These are phyloP conservation scores for Geosmithia flava DNA, from an alignment of 2,329 filamentous ascomycete species.

Conservation along the genomic window DNA sequence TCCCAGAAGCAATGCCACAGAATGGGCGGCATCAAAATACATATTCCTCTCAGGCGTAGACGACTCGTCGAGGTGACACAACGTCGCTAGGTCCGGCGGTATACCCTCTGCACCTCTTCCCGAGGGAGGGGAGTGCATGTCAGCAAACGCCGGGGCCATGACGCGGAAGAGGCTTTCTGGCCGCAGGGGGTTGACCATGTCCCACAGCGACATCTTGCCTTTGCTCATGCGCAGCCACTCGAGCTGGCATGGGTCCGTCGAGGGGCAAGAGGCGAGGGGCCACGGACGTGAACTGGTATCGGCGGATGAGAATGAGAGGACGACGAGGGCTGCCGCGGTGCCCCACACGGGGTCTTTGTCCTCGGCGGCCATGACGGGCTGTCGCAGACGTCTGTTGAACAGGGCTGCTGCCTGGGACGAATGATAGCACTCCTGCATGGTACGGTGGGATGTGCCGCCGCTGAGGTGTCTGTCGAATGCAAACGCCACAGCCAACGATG, in stretches of 20 bases:
- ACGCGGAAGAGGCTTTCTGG: constrained; percentile 19
- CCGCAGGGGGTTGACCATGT: constrained; percentile 18
- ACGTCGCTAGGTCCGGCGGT: constrained; percentile 7
- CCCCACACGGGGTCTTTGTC: constrained; percentile 34
- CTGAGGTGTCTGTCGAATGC: constrained; percentile 24
- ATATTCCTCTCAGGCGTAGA: constrained; percentile 21
- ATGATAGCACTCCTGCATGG: constrained; percentile 28
- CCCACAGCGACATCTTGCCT: constrained; percentile 23
- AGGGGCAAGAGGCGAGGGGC: constrained; percentile 14
- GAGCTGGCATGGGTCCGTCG: constrained; percentile 8
- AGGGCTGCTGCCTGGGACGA: constrained; percentile 25
- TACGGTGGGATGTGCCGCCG: constrained; percentile 9
- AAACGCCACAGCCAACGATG: constrained; percentile 26
- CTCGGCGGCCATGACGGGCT: constrained; percentile 14
- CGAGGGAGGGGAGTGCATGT: constrained; percentile 21
- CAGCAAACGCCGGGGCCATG: constrained; percentile 19
- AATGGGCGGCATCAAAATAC: constrained; percentile 24
- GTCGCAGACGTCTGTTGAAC: constrained; percentile 20
- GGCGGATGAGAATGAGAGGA: constrained; percentile 25
- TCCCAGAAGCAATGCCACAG: constrained; percentile 15
- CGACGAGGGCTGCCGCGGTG: constrained; percentile 26
- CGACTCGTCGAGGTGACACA: constrained; percentile 12
- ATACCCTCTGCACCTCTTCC: constrained; percentile 11
- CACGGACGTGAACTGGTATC: constrained; percentile 20
- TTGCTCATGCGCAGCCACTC: constrained; percentile 20